These are phyloP conservation scores for Naganishia randhawae DNA, from an alignment of 768 basidiomycete species.

Conservation along the genomic window DNA sequence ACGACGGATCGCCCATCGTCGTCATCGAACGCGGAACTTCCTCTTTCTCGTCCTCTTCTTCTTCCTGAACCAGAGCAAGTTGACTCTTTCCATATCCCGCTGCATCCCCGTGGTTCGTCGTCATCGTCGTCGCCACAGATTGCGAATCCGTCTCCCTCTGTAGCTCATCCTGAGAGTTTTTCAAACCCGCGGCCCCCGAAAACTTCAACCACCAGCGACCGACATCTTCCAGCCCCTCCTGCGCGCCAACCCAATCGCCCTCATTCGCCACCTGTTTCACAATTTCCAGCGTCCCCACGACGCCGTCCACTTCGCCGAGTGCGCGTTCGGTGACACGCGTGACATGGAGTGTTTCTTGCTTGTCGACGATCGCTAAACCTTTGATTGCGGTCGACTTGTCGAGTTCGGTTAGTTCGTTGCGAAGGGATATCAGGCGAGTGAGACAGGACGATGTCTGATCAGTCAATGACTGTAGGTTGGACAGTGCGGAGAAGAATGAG, in stretches of 20 bases:
- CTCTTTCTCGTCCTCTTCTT: slow-evolving; percentile 13
- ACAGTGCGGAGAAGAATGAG: slow-evolving; percentile 92
- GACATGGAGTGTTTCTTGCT: slow-evolving; percentile 61
- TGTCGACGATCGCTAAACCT: slow-evolving; percentile 67
- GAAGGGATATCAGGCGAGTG: slow-evolving; percentile 67
- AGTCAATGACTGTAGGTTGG: slow-evolving; percentile 88
- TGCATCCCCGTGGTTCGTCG: not conserved
- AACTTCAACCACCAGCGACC: slow-evolving; percentile 43
- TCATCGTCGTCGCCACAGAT: not conserved
- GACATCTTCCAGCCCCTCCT: slow-evolving; percentile 54
- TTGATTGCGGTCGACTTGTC: slow-evolving; percentile 72
- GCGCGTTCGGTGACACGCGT: slow-evolving; percentile 57
- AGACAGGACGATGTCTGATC: slow-evolving; percentile 82
- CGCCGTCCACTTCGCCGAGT: slow-evolving; percentile 50
- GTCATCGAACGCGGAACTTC: not conserved
- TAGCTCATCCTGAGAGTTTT: no score
- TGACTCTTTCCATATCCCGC: not conserved
- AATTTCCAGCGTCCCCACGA: slow-evolving; percentile 56
- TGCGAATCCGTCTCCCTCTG: not conserved
- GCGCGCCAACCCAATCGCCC: slow-evolving; percentile 82
- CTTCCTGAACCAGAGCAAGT: not conserved
- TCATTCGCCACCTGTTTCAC: slow-evolving; percentile 72
- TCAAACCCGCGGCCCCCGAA: not conserved
- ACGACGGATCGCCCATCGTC: not conserved
- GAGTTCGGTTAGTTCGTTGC: slow-evolving; percentile 67